Base-by-base conservation (phyloP, 257 asterid species). In the Vinca minor region DNA sequence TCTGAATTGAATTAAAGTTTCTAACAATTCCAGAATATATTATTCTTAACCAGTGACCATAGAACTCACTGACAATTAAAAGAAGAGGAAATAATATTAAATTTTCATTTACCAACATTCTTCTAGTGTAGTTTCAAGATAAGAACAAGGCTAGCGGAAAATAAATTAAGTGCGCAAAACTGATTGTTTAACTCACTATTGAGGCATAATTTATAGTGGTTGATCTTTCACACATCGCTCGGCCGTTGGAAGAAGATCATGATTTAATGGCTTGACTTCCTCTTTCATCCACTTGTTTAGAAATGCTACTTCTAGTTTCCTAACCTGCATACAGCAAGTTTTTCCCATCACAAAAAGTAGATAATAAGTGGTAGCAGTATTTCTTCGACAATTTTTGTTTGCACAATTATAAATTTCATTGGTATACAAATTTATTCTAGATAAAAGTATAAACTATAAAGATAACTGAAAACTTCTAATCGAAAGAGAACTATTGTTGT, bases 281-380 rank as follows among this genome's bases (percentile, higher is more conserved):
- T 78, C 72, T 14, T 62, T 81, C 17, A 77, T 75, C 96, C 95
- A 89, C 46, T 67, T 79, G 38, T 76, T 75, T 21, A 88, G 79
- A 68, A 92, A 66, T 62, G 83, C 87, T 69, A 76, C 74, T 73
- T 92, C 98, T 34, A 92, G 70, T 77, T 76, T 65, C 81, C 96
- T 87, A 68, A 92, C 93, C 98, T 92, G 93, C 64, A 71, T 62
- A 17, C 5, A 8, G 34, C 69, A 25, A 69, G 1, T 23, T 39
- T 49, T 34, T 67, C 77, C 45, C 68, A 42, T 36, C 39, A 53
- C 5, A 12, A 46, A 46, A 45, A 28, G 8, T 29, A 45, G 56
- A 63, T 26, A 46, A 14, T 41, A 20, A 15, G 49, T n/a, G n/a
- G n/a, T 62, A 41, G 48, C 23, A 18, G 29, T 36, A 21, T 11